Evolutionary conservation across 805 yeast genomes (phyloP), one percentile per base, ranked within the genome.

Genomic region (Kodamaea lidongshanica): DNA sequence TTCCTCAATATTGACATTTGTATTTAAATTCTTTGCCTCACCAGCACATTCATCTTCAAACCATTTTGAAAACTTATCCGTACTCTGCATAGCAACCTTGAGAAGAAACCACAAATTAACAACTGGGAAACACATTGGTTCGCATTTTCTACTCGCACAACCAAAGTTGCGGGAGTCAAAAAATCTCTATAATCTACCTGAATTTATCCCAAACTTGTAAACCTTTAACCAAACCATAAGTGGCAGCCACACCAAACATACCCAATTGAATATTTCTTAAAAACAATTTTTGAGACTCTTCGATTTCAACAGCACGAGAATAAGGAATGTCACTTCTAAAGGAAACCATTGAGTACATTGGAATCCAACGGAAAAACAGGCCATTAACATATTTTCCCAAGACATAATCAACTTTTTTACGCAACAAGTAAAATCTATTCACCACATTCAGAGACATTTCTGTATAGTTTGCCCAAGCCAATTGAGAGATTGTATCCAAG

Each of bases 291-390:
- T 86, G 95, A 30, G 72, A 60, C 23, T 55, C 50, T 28, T 74
- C 75, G 19, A 67, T 63, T 6, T 52, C 50, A 8, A 83, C 65
- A 2, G 94, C 94, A 30, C 65, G 63, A 1, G 86, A 70, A 48
- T 88, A 88, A 7, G 81, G 65, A 19, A 87, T 79, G 49, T 88
- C 95, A 5, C 79, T 74, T 38, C 95, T 65, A 60, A 88, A 88
- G 1, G 95, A 80, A 3, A 88, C 84, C 96, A 88, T 87, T 7
- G 95, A 78, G 54, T 88, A 88, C 45, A 88, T 61, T 1, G 96
- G 95, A 18, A 86, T 57, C 94, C 95, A 84, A 20, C 51, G 55
- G 34, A 59, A 53, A 4, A 44, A 41, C 14, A 25, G 28, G 12
- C 74, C 78, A 34, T 77, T 77, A 15, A 77, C 54, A 7, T 67